These are phyloP conservation scores for Malassezia obtusa DNA, from an alignment of 1,284 basidiomycete species.

Conservation along the genomic window DNA sequence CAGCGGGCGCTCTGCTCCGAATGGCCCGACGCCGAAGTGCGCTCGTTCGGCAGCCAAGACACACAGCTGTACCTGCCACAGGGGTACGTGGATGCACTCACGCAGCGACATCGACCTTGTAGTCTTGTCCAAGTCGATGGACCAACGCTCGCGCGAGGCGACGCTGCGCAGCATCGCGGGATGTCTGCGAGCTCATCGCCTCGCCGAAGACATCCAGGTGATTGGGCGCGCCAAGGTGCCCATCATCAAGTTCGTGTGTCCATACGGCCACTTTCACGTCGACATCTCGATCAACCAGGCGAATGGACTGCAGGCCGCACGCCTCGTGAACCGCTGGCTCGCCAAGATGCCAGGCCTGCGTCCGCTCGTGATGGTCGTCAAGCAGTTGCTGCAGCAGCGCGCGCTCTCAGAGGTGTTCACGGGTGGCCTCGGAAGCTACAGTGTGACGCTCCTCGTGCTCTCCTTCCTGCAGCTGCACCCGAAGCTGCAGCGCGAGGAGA, in stretches of 20 bases:
- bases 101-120: constrained; percentile 56
- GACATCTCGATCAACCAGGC: constrained; percentile 48
- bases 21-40: constrained; percentile 72
- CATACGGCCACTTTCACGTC: constrained; percentile 52
- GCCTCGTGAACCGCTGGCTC: constrained; percentile 72
- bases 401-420: constrained; percentile 95
- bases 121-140: constrained; percentile 50
- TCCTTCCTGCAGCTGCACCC: constrained; percentile 95
- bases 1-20: constrained; percentile 57
- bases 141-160: constrained; percentile 43
- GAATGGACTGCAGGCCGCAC: constrained; percentile 71
- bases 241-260: constrained; percentile 82
- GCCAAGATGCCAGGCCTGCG: constrained; percentile 65
- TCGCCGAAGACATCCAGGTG: constrained; percentile 60
- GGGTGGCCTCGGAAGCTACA: constrained; percentile 87
- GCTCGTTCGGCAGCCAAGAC: constrained; percentile 84
- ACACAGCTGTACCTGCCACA: constrained; percentile 88
- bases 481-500: constrained; percentile 76
- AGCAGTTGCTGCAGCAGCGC: constrained; percentile 77
- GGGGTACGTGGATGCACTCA: constrained; percentile 58
- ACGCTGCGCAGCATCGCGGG: constrained; percentile 50
- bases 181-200: constrained; percentile 51
- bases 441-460: constrained; percentile 82
- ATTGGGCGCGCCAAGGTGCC: constrained; percentile 84
- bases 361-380: constrained; percentile 61